Evolutionary conservation across 768 basidiomycete species (phyloP), one percentile per base, ranked within the genome.

Genomic region (Leucocoprinus leucothites): DNA sequence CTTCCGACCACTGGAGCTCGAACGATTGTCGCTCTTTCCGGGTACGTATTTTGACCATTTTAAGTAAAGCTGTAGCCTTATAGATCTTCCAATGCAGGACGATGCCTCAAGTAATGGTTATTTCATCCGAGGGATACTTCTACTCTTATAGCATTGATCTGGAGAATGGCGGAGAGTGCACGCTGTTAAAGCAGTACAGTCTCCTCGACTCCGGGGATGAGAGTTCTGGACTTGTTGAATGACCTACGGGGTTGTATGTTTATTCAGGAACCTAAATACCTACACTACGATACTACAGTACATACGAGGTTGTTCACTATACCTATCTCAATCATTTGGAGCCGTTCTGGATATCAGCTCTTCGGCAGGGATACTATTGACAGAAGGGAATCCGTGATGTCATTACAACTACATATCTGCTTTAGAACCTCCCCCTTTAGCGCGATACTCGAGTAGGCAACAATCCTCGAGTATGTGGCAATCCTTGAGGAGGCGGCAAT

Each of bases 101-200:
- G 6, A 89, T 91, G 72, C 95, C 96, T 0, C 96, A 99, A 57
- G 88, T 98, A 9, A 96, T 97, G 92, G 94, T 99, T 21, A 84
- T 98, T 54, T 94, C 94, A 0, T 90, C 91, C 0, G 94, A 98
- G 56, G 96, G 96, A 1, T 90, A 93, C 62, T 96, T 97, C 68
- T 98, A 99, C 66, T 85, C 89, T 14, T 98, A 98, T 69, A 91
- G 81, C 62, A 96, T 99, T 64, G 96, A 99, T 71, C 72, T 98
- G 57, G 96, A 99, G 69, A 87, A 88, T 49, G 96, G 96, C 2
- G 96, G 96, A 2, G 96, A 99, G 70, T 98, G 96, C 63, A 82
- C 88, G 18, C 69, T 99, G 64, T 88, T 94, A 81, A 96, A 96
- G 74, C 94, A 96, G 68, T 98, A 94, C 66, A 89, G 83, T 21